These are phyloP conservation scores for Eragrostis nindensis DNA, from an alignment of 176 grass and related monocot genomes.

Conservation along the genomic window DNA sequence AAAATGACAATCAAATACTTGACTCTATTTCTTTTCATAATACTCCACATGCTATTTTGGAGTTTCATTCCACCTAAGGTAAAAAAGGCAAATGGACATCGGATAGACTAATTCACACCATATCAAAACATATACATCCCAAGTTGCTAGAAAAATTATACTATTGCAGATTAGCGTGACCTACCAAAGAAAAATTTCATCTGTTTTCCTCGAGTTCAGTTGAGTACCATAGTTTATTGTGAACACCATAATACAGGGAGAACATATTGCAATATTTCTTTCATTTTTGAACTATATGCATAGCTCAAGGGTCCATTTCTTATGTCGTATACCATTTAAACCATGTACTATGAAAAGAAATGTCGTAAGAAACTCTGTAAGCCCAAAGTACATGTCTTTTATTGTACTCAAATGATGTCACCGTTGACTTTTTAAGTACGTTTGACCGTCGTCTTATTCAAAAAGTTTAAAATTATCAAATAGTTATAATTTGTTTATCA, in stretches of 20 bases:
- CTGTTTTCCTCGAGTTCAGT: background rate
- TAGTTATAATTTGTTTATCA: no score
- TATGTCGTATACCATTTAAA: no score
- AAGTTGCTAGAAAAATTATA: slow-evolving; percentile 5
- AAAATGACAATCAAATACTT: slow-evolving; percentile 20
- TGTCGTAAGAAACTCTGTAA: no score
- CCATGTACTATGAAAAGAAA: no score
- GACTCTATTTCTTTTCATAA: slow-evolving; percentile 4
- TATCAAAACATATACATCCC: background rate
- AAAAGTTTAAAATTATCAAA: no score
- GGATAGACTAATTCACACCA: background rate
- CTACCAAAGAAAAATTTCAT: background rate
- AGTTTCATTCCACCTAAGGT: slow-evolving; percentile 6
- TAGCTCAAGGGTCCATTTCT: background rate
- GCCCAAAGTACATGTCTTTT: no score
- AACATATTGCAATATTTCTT: background rate
- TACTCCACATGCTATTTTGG: background rate
- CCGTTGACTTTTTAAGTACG: no score
- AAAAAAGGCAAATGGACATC: background rate
- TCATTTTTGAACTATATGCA: background rate
- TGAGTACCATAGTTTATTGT: background rate
- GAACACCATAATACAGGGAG: background rate
- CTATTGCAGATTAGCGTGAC: background rate
- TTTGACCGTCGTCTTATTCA: no score
- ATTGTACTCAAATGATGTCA: no score